phyloP scores from a whole-genome alignment of 371 early-diverging fungal species.

The Mucor plumbeus region DNA sequence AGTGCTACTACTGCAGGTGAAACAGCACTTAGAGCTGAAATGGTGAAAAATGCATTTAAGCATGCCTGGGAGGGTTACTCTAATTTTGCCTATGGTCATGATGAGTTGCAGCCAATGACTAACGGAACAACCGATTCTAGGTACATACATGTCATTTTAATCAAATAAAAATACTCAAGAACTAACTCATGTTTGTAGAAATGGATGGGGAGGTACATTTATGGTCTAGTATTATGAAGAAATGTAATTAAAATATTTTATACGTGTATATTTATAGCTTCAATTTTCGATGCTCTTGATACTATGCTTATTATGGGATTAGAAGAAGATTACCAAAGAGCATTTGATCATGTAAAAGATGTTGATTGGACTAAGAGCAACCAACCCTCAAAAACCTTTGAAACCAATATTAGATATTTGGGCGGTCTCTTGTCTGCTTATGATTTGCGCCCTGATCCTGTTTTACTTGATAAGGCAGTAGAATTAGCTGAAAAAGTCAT shows the following conservation, averaged over 20 bases:
- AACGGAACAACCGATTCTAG: constrained; percentile 62
- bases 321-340: constrained; percentile 71
- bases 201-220: constrained; percentile 57
- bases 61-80: constrained; percentile 85
- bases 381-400: constrained; percentile 63
- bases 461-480: constrained; percentile 55
- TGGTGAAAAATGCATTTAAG: constrained; percentile 58
- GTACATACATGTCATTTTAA: constrained; percentile 40
- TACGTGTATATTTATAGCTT: constrained; percentile 47
- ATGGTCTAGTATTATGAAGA: constrained; percentile 49
- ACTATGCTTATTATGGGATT: constrained; percentile 85
- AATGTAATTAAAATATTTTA: constrained; percentile 46
- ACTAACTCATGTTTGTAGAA: constrained; percentile 23
- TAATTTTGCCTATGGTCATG: constrained; percentile 62
- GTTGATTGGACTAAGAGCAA: constrained; percentile 42
- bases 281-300: constrained; percentile 87
- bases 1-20: background rate
- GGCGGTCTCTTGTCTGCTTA: constrained; percentile 75
- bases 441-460: constrained; percentile 61
- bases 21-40: constrained; percentile 9
- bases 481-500: constrained; percentile 42
- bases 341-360: constrained; percentile 61
- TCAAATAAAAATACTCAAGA: too few species aligned
- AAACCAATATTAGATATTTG: constrained; percentile 78
- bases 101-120: constrained; percentile 58